Evolutionary conservation across 306 rosid genomes (phyloP), one percentile per base, ranked within the genome.

Genomic region (Neltuma alba): DNA sequence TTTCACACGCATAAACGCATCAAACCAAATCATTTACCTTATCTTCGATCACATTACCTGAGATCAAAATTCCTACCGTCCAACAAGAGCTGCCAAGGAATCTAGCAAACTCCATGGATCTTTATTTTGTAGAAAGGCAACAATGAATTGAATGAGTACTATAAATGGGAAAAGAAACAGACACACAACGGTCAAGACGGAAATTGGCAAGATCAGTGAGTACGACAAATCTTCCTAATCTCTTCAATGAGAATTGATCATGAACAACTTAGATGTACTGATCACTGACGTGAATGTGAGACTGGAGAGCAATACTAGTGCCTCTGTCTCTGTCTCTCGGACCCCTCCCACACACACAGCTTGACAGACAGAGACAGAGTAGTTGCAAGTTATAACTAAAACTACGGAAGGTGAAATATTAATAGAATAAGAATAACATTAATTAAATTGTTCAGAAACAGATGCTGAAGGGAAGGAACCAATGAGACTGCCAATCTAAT

Each of bases 101-200:
- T 83, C 64, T 79, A 52, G 72, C 33, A 31, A 62, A 79, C 63
- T 81, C 93, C 93, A 89, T 89, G 79, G 86, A 41, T 64, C 75
- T 75, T 38, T 9, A 21, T 54, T 72, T 16, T 57, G 30, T 52
- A 27, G 9, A 16, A 16, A 70, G 38, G 5, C 37, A 34, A 33
- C 42, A 33, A 34, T 33, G 71, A 36, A 37, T 65, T 65, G 8
- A 70, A 47, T 45, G 40, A 47, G 11, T 44, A 27, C 36, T 69
- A 14, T 6, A 23, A 41, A 20, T 55, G 34, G 14, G 18, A 12
- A 27, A 57, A 25, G 5, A 20, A 9, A n/a, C 7, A 50, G 33
- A 13, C 63, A 25, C 18, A 1, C 18, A 57, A 57, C 18, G 31
- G 7, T 40, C 20, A 60, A 28, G 33, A 14, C 3, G n/a, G 54